Percentiles rank a stretch among this genome's conserved stretches.
phyloP scores from a whole-genome alignment of 2,329 filamentous ascomycete species.

The Stemphylium vesicarium region DNA sequence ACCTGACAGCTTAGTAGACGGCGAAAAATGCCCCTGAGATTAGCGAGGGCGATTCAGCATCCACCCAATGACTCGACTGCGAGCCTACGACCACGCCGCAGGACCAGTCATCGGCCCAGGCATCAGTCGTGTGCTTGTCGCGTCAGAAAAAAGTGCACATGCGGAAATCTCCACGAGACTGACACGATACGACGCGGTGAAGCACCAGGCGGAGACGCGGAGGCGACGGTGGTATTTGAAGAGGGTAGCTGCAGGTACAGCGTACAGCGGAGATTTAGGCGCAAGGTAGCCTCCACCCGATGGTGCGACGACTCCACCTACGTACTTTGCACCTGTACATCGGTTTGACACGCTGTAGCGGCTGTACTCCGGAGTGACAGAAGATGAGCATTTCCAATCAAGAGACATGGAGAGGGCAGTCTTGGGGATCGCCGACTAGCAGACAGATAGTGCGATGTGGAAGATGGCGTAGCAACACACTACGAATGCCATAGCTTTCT shows the following conservation, averaged over 20 bases:
- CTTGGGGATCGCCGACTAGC: background rate
- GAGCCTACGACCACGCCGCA: background rate
- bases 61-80: constrained; percentile 1
- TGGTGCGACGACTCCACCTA: constrained; percentile 14
- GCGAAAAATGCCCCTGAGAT: constrained; percentile 10
- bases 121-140: background rate
- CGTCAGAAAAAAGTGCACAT: background rate
- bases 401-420: background rate
- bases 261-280: background rate
- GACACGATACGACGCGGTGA: background rate
- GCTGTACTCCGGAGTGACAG: constrained; percentile 1
- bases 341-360: background rate
- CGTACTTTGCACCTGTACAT: background rate
- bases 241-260: constrained; percentile 1
- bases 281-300: background rate
- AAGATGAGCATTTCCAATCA: background rate
- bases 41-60: constrained; percentile 5
- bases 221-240: background rate
- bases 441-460: background rate
- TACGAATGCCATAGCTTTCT: background rate
- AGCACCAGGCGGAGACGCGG: background rate
- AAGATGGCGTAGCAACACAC: background rate
- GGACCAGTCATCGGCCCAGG: background rate
- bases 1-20: too few relatives aligned
- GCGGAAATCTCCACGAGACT: background rate